Conservation (phyloP, 2,329 filamentous ascomycete species). For the Pseudogymnoascus sp. region DNA sequence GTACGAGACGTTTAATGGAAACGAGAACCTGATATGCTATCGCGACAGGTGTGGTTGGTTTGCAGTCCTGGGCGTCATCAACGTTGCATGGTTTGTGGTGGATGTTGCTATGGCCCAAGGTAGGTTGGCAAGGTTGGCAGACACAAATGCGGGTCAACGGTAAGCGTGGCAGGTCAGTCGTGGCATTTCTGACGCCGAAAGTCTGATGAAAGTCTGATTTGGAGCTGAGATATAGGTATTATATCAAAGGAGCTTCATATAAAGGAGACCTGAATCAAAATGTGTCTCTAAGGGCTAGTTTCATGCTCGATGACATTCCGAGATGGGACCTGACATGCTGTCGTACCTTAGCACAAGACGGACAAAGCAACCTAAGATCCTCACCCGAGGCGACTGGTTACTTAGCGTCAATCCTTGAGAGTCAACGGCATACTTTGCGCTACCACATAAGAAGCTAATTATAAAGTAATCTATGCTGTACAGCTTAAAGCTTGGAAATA, state of each 20-base stretch:
- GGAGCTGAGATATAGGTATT: not conserved
- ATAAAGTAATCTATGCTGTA: not conserved
- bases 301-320: slow-evolving; percentile 7
- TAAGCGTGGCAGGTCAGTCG: not conserved
- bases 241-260: not conserved
- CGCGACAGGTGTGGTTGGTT: not conserved
- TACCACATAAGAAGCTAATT: not conserved
- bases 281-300: slow-evolving; percentile 1
- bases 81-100: slow-evolving; percentile 3
- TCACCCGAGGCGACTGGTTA: slow-evolving; percentile 2
- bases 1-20: not conserved
- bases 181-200: not conserved
- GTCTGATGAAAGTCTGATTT: not conserved
- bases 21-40: not conserved
- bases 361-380: slow-evolving; percentile 6
- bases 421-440: not conserved
- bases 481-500: not conserved
- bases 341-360: slow-evolving; percentile 4
- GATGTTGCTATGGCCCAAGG: not conserved
- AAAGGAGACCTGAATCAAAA: slow-evolving; percentile 1
- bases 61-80: slow-evolving; percentile 1
- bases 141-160: slow-evolving; percentile 7
- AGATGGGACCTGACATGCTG: slow-evolving; percentile 3
- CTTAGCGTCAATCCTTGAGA: not conserved
- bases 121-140: slow-evolving; percentile 9